Conservation (phyloP, 2,329 filamentous ascomycete species). For the Stagonosporopsis tanaceti region DNA sequence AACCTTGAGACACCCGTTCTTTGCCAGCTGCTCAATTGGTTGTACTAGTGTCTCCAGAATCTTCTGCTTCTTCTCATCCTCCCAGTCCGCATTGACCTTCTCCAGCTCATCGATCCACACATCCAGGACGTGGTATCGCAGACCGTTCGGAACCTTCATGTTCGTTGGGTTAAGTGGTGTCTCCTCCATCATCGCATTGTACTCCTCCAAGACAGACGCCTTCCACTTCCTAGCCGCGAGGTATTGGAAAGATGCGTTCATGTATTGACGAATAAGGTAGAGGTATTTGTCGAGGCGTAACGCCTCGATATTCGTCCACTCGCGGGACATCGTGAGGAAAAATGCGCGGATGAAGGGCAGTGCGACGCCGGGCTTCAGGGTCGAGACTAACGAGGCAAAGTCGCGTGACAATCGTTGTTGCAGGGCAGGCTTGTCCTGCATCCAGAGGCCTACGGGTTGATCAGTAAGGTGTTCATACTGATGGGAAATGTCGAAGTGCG, state of each 20-base stretch:
- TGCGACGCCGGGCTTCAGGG: constrained; percentile 59
- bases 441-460: constrained; percentile 72
- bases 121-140: constrained; percentile 87
- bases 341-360: constrained; percentile 58
- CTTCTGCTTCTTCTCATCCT: constrained; percentile 42
- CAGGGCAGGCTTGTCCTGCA: constrained; percentile 86
- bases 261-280: constrained; percentile 78
- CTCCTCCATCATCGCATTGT: constrained; percentile 58
- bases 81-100: constrained; percentile 64
- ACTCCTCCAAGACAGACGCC: constrained; percentile 49
- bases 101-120: constrained; percentile 92
- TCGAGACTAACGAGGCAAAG: constrained; percentile 73
- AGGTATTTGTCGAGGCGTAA: constrained; percentile 87
- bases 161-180: constrained; percentile 57
- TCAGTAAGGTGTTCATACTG: constrained; percentile 16
- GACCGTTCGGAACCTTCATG: constrained; percentile 76
- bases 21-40: constrained; percentile 65
- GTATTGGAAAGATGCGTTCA: constrained; percentile 72
- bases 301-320: constrained; percentile 61
- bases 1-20: constrained; percentile 70
- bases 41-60: constrained; percentile 60
- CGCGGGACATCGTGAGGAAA: constrained; percentile 60
- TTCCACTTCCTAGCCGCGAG: constrained; percentile 55
- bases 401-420: constrained; percentile 84
- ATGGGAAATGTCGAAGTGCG: not conserved